Evolutionary conservation across 1,284 basidiomycete species (phyloP).

Genomic region (Heliocybe sulcata): DNA sequence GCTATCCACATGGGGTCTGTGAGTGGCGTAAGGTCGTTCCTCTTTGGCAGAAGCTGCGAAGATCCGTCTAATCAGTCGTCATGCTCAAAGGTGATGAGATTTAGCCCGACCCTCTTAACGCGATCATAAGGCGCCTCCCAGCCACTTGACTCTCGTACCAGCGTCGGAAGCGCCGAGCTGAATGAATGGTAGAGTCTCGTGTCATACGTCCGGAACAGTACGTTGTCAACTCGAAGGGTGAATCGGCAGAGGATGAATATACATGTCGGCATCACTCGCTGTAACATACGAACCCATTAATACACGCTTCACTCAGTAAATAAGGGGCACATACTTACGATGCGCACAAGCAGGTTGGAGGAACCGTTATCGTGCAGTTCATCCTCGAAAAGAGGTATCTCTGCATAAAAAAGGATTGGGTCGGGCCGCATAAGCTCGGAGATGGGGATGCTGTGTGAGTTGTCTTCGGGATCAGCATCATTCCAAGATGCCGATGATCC

Average conservation of each 20-base stretch:
- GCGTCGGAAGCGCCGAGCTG: slow-evolving; percentile 41
- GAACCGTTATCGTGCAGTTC: slow-evolving; percentile 94
- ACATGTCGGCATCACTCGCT: slow-evolving; percentile 98
- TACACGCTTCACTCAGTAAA: background rate
- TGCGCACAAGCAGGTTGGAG: slow-evolving; percentile 74
- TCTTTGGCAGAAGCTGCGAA: slow-evolving; percentile 64
- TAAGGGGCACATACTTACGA: slow-evolving; percentile 48
- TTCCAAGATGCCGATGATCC: slow-evolving; percentile 28
- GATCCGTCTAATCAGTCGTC: background rate
- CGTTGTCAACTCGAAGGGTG: slow-evolving; percentile 92
- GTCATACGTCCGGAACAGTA: slow-evolving; percentile 89
- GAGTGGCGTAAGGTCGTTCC: slow-evolving; percentile 83
- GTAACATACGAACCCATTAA: slow-evolving; percentile 7
- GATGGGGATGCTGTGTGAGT: slow-evolving; percentile 67
- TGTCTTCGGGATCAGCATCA: slow-evolving; percentile 44
- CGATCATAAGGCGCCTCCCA: slow-evolving; percentile 86
- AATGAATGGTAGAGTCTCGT: slow-evolving; percentile 90
- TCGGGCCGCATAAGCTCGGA: slow-evolving; percentile 82
- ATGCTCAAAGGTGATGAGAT: background rate
- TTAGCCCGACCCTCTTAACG: slow-evolving; percentile 61
- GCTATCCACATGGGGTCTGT: slow-evolving; percentile 88
- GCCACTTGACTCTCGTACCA: slow-evolving; percentile 82
- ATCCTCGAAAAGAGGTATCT: slow-evolving; percentile 88
- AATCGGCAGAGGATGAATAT: slow-evolving; percentile 89
- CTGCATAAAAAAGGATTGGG: slow-evolving; percentile 92